Evolutionary conservation across 169 alveolate species (phyloP).

Genomic region (Perkinsus olseni): DNA sequence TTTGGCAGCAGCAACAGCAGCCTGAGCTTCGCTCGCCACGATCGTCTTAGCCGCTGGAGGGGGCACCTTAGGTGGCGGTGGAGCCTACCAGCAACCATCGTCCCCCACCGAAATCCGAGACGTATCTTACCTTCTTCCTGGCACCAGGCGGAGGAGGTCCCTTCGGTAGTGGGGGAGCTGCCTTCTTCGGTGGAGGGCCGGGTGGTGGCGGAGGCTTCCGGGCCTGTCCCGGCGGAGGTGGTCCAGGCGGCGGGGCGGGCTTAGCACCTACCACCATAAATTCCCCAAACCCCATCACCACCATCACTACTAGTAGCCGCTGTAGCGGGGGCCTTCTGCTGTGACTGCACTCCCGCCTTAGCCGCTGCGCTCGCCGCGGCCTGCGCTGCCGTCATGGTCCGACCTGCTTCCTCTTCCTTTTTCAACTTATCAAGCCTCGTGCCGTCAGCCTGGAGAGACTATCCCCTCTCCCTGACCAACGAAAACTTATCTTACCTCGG

Average conservation of each 20-base stretch:
- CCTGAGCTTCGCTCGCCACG: not conserved
- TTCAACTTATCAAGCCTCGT: not conserved
- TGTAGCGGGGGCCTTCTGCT: conserved; percentile 14
- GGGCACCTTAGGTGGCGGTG: not conserved
- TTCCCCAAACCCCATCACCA: not conserved
- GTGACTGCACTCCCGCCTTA: conserved; percentile 20
- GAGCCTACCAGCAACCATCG: not conserved
- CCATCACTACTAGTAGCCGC: not conserved
- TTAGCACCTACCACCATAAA: not conserved
- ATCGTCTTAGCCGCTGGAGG: not conserved
- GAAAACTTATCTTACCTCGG: not conserved
- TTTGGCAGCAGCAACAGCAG: not conserved
- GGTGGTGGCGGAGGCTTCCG: not conserved
- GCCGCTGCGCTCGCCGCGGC: conserved; percentile 37
- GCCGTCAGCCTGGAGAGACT: not conserved
- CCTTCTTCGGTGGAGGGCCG: not conserved
- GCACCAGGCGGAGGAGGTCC: not conserved
- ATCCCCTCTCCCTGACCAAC: not conserved
- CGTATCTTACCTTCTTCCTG: not conserved
- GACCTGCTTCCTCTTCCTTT: not conserved
- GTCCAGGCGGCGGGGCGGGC: not conserved
- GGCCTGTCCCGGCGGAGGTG: not conserved
- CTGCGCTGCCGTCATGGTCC: not conserved
- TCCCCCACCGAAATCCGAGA: not conserved
- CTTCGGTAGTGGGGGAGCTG: not conserved